Evolutionary conservation across 2,329 filamentous ascomycete genomes (phyloP).

Genomic region (Thielaviopsis populi): DNA sequence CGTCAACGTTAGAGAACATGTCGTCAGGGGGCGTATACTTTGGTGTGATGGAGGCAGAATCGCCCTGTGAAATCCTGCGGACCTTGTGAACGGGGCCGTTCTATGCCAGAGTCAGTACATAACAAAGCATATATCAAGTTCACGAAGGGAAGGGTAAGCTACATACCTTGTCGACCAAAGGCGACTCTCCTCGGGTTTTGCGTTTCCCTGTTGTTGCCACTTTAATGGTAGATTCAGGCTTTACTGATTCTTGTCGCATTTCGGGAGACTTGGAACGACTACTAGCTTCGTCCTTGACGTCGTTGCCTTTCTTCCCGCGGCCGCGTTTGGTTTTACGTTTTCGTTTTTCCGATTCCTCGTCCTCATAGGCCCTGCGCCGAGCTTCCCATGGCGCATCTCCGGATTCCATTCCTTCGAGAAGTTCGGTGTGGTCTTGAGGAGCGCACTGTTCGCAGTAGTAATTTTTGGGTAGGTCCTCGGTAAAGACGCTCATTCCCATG

Average conservation of each 20-base stretch:
- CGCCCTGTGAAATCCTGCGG: conserved; percentile 40
- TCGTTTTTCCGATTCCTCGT: conserved; percentile 43
- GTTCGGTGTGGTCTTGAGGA: conserved; percentile 66
- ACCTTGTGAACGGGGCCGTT: conserved; percentile 28
- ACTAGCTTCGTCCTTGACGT: conserved; percentile 35
- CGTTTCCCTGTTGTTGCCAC: conserved; percentile 34
- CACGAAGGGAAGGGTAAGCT: too few relatives aligned
- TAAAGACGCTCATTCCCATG: conserved; percentile 67
- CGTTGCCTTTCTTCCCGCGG: conserved; percentile 51
- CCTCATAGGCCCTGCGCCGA: conserved; percentile 46
- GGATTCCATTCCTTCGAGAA: conserved; percentile 60
- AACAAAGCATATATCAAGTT: too few relatives aligned
- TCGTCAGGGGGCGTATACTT: conserved; percentile 38
- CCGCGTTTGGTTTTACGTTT: conserved; percentile 43
- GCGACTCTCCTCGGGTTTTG: conserved; percentile 42
- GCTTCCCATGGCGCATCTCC: conserved; percentile 83
- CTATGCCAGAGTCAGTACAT: conserved; percentile 26
- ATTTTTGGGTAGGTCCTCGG: conserved; percentile 61
- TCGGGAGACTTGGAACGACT: conserved; percentile 18
- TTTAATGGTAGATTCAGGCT: conserved; percentile 31
- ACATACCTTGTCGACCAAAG: conserved; percentile 38
- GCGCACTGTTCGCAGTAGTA: conserved; percentile 90
- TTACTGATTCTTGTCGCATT: conserved; percentile 29
- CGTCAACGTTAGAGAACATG: conserved; percentile 34
- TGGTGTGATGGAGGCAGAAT: conserved; percentile 25